A percentile compares a stretch with the other conserved stretches of the same genome.
Evolutionary conservation across 306 rosid genomes (phyloP).

Genomic region (Gastrolobium bilobum): DNA sequence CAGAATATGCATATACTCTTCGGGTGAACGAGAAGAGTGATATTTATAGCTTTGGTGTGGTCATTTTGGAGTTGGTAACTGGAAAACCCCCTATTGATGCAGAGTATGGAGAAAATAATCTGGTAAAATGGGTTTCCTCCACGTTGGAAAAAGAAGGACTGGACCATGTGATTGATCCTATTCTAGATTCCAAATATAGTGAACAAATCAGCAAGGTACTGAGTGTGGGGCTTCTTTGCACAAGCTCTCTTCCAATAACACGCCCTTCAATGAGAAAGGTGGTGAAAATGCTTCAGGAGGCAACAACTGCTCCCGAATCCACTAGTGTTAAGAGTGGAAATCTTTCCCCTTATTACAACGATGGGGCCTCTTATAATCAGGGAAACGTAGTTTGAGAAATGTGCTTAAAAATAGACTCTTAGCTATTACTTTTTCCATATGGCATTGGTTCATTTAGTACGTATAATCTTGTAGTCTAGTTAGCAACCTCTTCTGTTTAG

Average conservation of each 20-base stretch:
- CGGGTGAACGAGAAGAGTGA: slow-evolving; percentile 81
- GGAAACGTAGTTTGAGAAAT: slow-evolving; percentile 42
- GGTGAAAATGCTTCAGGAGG: slow-evolving; percentile 73
- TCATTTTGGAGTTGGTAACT: slow-evolving; percentile 74
- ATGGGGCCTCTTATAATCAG: slow-evolving; percentile 48
- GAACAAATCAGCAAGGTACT: slow-evolving; percentile 64
- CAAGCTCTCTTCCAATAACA: slow-evolving; percentile 58
- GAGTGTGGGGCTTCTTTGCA: slow-evolving; percentile 63
- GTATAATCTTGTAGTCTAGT: too few relatives aligned
- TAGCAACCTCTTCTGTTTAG: too few relatives aligned
- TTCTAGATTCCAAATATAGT: slow-evolving; percentile 53
- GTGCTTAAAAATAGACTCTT: background rate
- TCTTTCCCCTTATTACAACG: slow-evolving; percentile 55
- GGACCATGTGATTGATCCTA: slow-evolving; percentile 63
- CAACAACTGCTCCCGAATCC: slow-evolving; percentile 46
- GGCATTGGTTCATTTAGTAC: too few relatives aligned
- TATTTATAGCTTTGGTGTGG: slow-evolving; percentile 81
- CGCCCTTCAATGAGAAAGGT: slow-evolving; percentile 79
- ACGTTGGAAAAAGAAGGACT: slow-evolving; percentile 56
- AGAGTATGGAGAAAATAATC: slow-evolving; percentile 64
- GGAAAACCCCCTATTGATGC: slow-evolving; percentile 69
- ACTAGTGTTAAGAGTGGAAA: slow-evolving; percentile 41
- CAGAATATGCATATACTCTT: slow-evolving; percentile 81
- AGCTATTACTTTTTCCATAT: too few relatives aligned
- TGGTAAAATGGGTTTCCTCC: slow-evolving; percentile 69